These are phyloP conservation scores for Wickerhamomyces strasburgensis DNA, from an alignment of 805 yeast genomes.

Conservation along the genomic window DNA sequence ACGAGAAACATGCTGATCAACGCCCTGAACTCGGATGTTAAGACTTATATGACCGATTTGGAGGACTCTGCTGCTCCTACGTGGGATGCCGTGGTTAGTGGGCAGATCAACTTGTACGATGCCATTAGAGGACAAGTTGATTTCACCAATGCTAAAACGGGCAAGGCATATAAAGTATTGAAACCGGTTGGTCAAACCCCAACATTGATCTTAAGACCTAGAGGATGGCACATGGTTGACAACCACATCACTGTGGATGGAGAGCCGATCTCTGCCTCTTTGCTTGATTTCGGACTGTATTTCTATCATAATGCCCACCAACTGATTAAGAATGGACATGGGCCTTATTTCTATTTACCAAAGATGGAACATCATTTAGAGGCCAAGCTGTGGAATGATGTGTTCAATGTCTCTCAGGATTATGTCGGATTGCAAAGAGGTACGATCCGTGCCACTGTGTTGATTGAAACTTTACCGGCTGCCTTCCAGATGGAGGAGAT, in stretches of 20 bases:
- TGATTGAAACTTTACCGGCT: conserved; percentile 80
- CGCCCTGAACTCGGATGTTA: conserved; percentile 73
- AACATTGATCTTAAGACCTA: conserved; percentile 76
- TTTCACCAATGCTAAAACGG: conserved; percentile 32
- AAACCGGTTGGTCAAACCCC: conserved; percentile 52
- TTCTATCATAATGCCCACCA: conserved; percentile 71
- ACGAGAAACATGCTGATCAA: conserved; percentile 73
- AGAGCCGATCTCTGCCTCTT: conserved; percentile 75
- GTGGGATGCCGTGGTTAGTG: conserved; percentile 74
- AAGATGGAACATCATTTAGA: conserved; percentile 85
- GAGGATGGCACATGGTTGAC: conserved; percentile 86
- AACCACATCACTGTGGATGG: conserved; percentile 66
- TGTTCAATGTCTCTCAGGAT: conserved; percentile 74
- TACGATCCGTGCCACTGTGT: conserved; percentile 73
- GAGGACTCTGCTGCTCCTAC: conserved; percentile 86
- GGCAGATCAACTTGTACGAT: conserved; percentile 73
- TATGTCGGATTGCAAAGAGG: conserved; percentile 66
- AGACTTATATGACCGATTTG: conserved; percentile 81
- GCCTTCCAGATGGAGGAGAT: conserved; percentile 86
- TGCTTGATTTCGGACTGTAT: conserved; percentile 75
- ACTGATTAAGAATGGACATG: conserved; percentile 59
- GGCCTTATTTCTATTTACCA: conserved; percentile 80
- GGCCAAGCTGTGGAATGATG: conserved; percentile 79
- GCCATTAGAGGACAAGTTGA: conserved; percentile 64
- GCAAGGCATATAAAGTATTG: conserved; percentile 25